Percentiles rank a stretch among this genome's conserved stretches.
phyloP scores from a whole-genome alignment of 1,284 basidiomycete genomes.

The Entoloma clypeatum region DNA sequence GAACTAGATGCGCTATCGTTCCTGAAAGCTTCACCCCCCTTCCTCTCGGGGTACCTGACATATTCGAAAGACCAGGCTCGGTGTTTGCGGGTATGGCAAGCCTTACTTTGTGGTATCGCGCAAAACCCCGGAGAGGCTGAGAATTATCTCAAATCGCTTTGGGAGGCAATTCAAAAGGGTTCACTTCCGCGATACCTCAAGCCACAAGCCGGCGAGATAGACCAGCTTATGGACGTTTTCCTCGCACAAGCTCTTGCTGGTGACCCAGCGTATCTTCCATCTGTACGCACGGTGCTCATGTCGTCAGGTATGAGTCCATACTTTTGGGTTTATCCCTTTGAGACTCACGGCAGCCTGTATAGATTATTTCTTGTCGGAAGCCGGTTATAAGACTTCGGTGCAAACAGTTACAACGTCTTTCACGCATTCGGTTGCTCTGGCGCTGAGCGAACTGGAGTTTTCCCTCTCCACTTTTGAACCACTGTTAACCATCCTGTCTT shows the following conservation, averaged over 20 bases:
- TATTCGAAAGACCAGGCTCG: slow-evolving; percentile 35
- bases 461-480: slow-evolving; percentile 24
- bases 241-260: slow-evolving; percentile 24
- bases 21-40: slow-evolving; percentile 36
- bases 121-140: slow-evolving; percentile 27
- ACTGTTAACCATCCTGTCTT: slow-evolving; percentile 35
- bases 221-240: slow-evolving; percentile 33
- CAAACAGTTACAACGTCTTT: slow-evolving; percentile 36
- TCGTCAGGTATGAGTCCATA: slow-evolving; percentile 29
- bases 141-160: slow-evolving; percentile 29
- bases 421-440: slow-evolving; percentile 32
- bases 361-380: slow-evolving; percentile 39
- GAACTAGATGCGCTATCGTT: slow-evolving; percentile 36
- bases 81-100: slow-evolving; percentile 40
- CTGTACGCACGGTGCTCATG: slow-evolving; percentile 35
- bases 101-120: slow-evolving; percentile 35
- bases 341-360: slow-evolving; percentile 1
- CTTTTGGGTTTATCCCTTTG: background rate
- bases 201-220: slow-evolving; percentile 42
- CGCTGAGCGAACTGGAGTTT: slow-evolving; percentile 29
- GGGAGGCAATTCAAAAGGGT: slow-evolving; percentile 37
- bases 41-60: slow-evolving; percentile 48
- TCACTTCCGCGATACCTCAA: slow-evolving; percentile 37
- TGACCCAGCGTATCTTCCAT: slow-evolving; percentile 20
- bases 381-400: slow-evolving; percentile 32